These are phyloP conservation scores for Rhytidiadelphus loreus DNA, from an alignment of 225 moss, liverwort and hornwort genomes.

Conservation along the genomic window DNA sequence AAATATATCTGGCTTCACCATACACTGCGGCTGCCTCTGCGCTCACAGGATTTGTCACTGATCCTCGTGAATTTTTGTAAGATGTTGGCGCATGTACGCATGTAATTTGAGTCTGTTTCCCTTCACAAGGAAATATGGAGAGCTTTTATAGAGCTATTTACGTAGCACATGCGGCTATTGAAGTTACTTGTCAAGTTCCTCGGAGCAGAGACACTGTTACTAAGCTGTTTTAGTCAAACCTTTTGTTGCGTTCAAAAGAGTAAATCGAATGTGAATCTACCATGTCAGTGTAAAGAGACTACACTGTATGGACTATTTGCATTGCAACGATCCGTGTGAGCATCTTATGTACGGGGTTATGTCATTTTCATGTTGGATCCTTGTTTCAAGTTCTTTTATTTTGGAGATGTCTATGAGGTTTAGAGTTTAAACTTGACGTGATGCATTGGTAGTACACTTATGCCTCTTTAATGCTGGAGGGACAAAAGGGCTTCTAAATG, in stretches of 20 bases:
- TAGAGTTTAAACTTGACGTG: not conserved
- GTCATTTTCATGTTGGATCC: not conserved
- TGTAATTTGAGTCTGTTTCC: not conserved
- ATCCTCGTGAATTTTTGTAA: slow-evolving; percentile 84
- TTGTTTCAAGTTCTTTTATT: not conserved
- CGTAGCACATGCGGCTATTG: not conserved
- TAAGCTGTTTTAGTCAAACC: not conserved
- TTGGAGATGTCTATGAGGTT: not conserved
- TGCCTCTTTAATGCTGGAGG: not conserved
- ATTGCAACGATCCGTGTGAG: not conserved
- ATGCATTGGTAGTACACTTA: not conserved
- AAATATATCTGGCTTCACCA: slow-evolving; percentile 89
- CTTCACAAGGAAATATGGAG: not conserved
- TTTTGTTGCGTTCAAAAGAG: not conserved
- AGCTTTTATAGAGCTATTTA: not conserved
- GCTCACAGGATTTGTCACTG: slow-evolving; percentile 78
- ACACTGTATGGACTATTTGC: not conserved
- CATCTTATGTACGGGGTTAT: not conserved
- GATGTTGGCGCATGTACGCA: not conserved
- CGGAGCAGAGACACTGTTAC: not conserved
- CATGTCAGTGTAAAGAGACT: not conserved
- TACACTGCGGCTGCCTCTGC: slow-evolving; percentile 90
- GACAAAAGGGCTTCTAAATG: not conserved
- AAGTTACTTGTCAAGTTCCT: not conserved
- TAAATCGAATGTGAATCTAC: not conserved